These are phyloP conservation scores for Ceratobasidium sp. DNA, from an alignment of 1,284 basidiomycete species.

Conservation along the genomic window DNA sequence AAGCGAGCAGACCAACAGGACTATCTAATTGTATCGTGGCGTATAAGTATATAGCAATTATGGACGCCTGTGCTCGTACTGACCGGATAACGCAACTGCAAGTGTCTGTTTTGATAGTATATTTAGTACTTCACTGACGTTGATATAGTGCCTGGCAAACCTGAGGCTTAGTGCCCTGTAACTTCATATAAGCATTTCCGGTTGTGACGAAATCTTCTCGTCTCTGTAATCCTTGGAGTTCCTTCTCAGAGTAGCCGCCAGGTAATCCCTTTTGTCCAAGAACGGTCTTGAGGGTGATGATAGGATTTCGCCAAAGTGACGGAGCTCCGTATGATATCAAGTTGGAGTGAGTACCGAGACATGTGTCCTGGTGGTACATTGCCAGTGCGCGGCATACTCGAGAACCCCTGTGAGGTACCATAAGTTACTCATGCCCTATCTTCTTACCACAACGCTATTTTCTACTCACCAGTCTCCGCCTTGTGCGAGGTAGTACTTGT, in stretches of 20 bases:
- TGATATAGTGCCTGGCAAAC: slow-evolving; percentile 16
- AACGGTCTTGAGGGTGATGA: slow-evolving; percentile 21
- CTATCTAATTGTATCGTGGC: slow-evolving; percentile 42
- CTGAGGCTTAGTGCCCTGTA: slow-evolving; percentile 49
- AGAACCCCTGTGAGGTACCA: slow-evolving; percentile 4
- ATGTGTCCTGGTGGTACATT: slow-evolving; percentile 38
- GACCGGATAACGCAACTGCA: slow-evolving; percentile 49
- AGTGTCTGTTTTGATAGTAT: slow-evolving; percentile 44
- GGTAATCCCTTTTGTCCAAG: slow-evolving; percentile 32
- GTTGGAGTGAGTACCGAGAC: slow-evolving; percentile 39
- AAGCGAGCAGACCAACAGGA: slow-evolving; percentile 49
- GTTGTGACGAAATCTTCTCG: slow-evolving; percentile 23
- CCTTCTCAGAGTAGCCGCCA: slow-evolving; percentile 35
- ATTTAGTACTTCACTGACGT: neutral
- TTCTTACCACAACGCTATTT: neutral
- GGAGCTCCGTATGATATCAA: slow-evolving; percentile 30
- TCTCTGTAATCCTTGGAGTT: slow-evolving; percentile 20
- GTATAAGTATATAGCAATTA: neutral
- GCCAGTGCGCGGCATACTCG: slow-evolving; percentile 39
- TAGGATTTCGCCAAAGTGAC: slow-evolving; percentile 41
- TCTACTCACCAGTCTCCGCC: slow-evolving; percentile 35
- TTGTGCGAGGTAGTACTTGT: slow-evolving; percentile 49
- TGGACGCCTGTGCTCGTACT: neutral
- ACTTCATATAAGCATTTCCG: slow-evolving; percentile 36
- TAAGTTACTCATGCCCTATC: neutral